Base-by-base conservation (phyloP, 2,329 filamentous ascomycete species). In the Fusarium incarnatum region DNA sequence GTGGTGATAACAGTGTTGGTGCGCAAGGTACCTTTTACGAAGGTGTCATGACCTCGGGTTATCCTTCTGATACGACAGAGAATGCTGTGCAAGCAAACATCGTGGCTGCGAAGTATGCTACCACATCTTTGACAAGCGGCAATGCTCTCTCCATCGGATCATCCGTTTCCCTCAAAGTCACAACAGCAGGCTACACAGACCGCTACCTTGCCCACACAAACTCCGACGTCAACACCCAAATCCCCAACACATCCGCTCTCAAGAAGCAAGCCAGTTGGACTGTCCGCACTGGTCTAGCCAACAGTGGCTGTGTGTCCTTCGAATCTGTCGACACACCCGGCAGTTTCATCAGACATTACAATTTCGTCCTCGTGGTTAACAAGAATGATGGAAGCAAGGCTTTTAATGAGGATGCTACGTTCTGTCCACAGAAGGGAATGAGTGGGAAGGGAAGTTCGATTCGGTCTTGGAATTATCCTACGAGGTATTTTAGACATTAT, bases 391-490 rank as follows among this genome's bases (percentile, higher is more conserved):
- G 65, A 2, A 65, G 23, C 13, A 68, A 68, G 18, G 22, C n/a
- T 6, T 68, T 68, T 11, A 40, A 45, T 2, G 65, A 68, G 32
- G 64, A 69, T 25, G 65, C 65, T 22, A 68, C 65, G 0, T 68
- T 68, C 8, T 68, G 65, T 34, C 60, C 65, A 1, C 65, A 68
- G 53, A 48, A 52, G 22, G 65, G 65, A 1, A 22, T 68, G 7
- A 68, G 41, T 10, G 60, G 44, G 0, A 18, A 59, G 4, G 65
- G 65, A 12, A 68, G 9, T 7, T 50, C 59, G 0, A 23, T 68
- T 4, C 45, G 65, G 20, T 68, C 65, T 8, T 68, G 65, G 65
- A 68, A 46, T 11, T 68, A 68, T 23, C 65, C 65, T 2, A 69
- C 65, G 1, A 46, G 65, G 2, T 68, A 68, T 12, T 34, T 68